Evolutionary conservation across 805 yeast genomes (phyloP).

Genomic region (Candida adriatica): DNA sequence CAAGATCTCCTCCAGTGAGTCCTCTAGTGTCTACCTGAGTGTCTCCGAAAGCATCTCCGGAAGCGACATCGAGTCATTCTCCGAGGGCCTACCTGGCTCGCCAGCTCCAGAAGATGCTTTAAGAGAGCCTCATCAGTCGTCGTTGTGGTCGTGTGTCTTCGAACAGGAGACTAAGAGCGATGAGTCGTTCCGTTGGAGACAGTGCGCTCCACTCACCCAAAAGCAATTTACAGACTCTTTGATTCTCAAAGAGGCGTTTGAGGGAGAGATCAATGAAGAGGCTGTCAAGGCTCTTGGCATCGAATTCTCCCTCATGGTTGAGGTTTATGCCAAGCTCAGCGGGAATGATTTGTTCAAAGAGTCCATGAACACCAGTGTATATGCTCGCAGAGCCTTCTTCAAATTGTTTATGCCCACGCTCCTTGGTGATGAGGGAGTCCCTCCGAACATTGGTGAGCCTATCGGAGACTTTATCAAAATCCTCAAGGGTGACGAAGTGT

Average conservation of each 20-base stretch:
- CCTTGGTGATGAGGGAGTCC: neutral
- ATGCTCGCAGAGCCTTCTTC: slow-evolving; percentile 3
- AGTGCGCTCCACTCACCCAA: neutral
- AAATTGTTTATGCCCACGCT: slow-evolving; percentile 1
- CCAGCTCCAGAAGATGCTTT: too few species aligned
- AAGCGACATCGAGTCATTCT: too few species aligned
- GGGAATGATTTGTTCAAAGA: neutral
- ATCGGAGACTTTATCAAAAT: neutral
- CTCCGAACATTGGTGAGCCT: neutral
- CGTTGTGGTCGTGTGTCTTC: too few species aligned
- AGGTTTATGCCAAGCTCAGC: neutral
- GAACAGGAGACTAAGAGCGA: too few species aligned
- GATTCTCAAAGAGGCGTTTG: too few species aligned
- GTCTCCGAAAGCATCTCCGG: too few species aligned
- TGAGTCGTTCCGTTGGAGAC: neutral
- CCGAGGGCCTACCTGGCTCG: too few species aligned
- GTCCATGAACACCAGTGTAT: neutral
- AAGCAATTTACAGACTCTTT: too few species aligned
- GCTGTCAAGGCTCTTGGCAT: neutral
- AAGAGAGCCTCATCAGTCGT: too few species aligned
- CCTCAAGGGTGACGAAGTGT: slow-evolving; percentile 1
- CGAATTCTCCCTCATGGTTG: neutral
- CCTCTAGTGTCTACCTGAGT: too few species aligned
- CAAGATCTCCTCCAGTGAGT: too few species aligned
- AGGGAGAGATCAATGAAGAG: too few species aligned